Conservation (phyloP, 257 asterid genomes). For the Solanum microdontum region DNA sequence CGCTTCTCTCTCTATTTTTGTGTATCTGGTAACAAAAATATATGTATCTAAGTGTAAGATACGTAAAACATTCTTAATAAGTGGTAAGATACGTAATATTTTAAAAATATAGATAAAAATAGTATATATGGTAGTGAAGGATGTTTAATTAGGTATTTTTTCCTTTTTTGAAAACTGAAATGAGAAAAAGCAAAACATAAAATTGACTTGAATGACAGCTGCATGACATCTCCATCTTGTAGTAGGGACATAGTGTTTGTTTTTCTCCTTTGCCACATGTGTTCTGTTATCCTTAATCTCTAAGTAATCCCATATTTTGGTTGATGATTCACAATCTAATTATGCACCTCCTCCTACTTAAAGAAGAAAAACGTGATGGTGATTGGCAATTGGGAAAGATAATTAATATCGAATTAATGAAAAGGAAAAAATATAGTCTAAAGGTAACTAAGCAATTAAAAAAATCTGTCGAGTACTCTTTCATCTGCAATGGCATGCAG, state of each 20-base stretch:
- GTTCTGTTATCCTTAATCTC: neutral
- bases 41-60: no score
- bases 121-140: no score
- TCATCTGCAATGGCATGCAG: neutral
- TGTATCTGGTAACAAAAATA: no score
- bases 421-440: neutral
- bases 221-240: neutral
- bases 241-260: neutral
- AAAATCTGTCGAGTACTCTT: neutral
- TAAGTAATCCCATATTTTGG: neutral
- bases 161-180: neutral
- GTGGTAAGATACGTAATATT: no score
- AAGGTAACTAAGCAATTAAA: neutral
- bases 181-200: neutral
- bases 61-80: no score
- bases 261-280: neutral
- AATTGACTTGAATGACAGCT: neutral
- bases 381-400: neutral
- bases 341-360: neutral
- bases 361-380: neutral
- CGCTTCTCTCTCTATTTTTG: no score
- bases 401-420: neutral
- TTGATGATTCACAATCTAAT: neutral
- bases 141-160: no score
- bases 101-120: no score